Evolutionary conservation across 177 flowering plant genomes (phyloP), one percentile per base, ranked within the genome.

Genomic region (Vitis hybrid): DNA sequence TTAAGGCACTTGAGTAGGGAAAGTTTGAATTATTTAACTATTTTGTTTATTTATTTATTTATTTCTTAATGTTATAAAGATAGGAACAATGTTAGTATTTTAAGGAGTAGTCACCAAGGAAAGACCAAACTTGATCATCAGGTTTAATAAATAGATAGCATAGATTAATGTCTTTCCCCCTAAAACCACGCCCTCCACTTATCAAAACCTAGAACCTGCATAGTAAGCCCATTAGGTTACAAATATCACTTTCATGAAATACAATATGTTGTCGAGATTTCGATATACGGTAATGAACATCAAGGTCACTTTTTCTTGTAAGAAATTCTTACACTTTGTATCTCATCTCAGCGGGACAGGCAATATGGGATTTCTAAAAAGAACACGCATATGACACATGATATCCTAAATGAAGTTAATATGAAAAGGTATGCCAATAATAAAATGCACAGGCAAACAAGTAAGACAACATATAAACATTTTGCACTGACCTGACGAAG

Each of bases 401-500:
- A 58, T 58, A 18, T 14, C 62, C 62, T 5, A 58, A 2, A 66
- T 14, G 49, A 50, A 55, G 15, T 20, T 12, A 51, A 53, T 19
- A 10, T 4, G n/a, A 29, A 7, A 11, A 55, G 5, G 13, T 39
- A 62, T 14, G 52, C 13, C 33, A 8, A 12, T 62, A 62, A 5
- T 6, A 45, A 50, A 19, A 52, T 13, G 16, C 6, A 51, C 39
- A 48, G 1, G 18, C 39, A 64, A 59, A 31, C 22, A 19, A 39
- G 19, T 11, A 56, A 19, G 45, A 5, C 51, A 51, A n/a, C 48
- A 13, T 12, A 31, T 14, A 19, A 18, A 62, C 31, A 66, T 39
- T n/a, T n/a, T 51, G 26, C 20, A 79, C 86, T 59, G 56, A 91
- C 99, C 97, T 93, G 98, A 68, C 98, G 95, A 72, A 95, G 93